Evolutionary conservation across 345 rosid species (phyloP), one percentile per base, ranked within the genome.

Genomic region (Rhizophora mangle): DNA sequence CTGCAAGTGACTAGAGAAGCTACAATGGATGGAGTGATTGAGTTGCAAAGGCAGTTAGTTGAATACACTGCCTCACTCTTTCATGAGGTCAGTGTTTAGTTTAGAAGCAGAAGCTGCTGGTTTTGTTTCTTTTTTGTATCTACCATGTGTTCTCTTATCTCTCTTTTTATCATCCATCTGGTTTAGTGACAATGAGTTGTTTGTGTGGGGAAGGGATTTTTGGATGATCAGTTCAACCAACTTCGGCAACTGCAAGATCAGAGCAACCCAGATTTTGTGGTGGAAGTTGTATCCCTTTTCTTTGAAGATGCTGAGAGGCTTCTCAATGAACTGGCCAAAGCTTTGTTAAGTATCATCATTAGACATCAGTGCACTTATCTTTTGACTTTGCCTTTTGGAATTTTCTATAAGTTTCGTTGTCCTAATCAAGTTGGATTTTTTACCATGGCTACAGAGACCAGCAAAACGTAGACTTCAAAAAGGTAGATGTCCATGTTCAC

Each of bases 161-260:
- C 10, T 62, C 15, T 6, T 20, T 37, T 18, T 30, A 64, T 20
- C 18, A 30, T 11, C 31, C 16, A 61, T 22, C 20, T 47, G 20
- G 16, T 20, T 64, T 52, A 10, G 54, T 51, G 37, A 59, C 63
- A 57, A 52, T 56, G 71, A n/a, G 63, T 52, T 58, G 1, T 60
- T 67, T 29, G 60, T 65, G 20, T 64, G 20, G 26, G 37, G 69
- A 51, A 83, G 91, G 87, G 86, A 20, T 74, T 72, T 64, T 76
- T 87, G 74, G 86, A 87, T 79, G 88, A 85, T 4, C 91, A 87
- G 55, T 87, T 87, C 68, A 83, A 47, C 46, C 87, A 85, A 47
- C 87, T 87, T 57, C 85, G 77, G 66, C 83, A 80, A 49, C 85
- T 87, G 39, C 89, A 85, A 78, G 91, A 87, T 72, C 89, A 85